Conservation (phyloP, 179 eudicot genomes). For the Amaranthus tricolor region DNA sequence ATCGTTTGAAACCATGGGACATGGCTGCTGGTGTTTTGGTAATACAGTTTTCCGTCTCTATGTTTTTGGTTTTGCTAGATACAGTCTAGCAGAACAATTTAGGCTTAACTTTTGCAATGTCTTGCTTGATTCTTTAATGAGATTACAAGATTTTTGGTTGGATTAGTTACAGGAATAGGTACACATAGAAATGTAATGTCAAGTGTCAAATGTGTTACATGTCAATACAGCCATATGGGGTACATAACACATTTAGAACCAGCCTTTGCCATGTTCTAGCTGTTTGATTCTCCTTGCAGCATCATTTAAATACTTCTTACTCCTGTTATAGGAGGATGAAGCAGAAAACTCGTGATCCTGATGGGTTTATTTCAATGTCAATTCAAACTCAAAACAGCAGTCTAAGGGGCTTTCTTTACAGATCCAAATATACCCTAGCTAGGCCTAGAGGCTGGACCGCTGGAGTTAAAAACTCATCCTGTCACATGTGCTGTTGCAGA, state of each 20-base stretch:
- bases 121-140: neutral
- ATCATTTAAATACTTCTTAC: neutral
- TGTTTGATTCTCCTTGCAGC: neutral
- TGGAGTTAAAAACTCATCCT: neutral
- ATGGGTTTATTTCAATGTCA: neutral
- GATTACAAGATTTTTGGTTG: neutral
- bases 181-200: too few species aligned
- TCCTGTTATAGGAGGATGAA: neutral
- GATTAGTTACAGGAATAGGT: too few species aligned
- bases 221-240: too few species aligned
- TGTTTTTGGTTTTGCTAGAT: neutral
- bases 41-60: conserved; percentile 14
- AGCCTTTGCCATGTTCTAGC: neutral
- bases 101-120: neutral
- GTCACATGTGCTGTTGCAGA: too few species aligned
- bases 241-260: neutral
- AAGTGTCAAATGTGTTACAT: too few species aligned
- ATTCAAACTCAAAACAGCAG: neutral
- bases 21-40: conserved; percentile 99
- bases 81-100: neutral
- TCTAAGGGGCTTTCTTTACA: neutral
- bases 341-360: neutral
- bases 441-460: too few species aligned
- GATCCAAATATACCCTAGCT: too few species aligned
- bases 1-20: conserved; percentile 98